phyloP scores from a whole-genome alignment of 208 protist genomes.

The Leishmania turanica region DNA sequence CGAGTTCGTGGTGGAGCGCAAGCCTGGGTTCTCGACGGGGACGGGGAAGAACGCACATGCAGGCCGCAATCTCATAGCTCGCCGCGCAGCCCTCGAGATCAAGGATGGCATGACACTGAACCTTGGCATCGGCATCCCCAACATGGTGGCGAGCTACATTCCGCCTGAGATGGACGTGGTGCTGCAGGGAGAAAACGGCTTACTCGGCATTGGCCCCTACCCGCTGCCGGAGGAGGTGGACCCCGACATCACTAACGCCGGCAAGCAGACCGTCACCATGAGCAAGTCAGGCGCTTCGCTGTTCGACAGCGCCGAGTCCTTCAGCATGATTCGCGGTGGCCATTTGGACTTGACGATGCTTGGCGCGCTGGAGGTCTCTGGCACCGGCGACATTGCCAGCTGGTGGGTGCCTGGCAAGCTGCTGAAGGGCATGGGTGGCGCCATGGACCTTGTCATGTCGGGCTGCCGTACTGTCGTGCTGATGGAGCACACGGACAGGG shows the following conservation, averaged over 20 bases:
- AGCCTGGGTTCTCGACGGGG: neutral
- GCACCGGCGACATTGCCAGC: slow-evolving; percentile 93
- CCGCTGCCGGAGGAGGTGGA: slow-evolving; percentile 77
- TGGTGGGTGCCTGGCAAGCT: slow-evolving; percentile 96
- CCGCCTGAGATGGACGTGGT: slow-evolving; percentile 65
- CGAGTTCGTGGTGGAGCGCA: slow-evolving; percentile 22
- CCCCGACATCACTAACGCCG: slow-evolving; percentile 94
- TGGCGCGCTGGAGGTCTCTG: slow-evolving; percentile 89
- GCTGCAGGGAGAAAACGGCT: slow-evolving; percentile 89
- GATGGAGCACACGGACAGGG: slow-evolving; percentile 93
- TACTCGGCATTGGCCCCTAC: slow-evolving; percentile 90
- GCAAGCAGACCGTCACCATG: slow-evolving; percentile 93
- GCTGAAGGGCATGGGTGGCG: slow-evolving; percentile 95
- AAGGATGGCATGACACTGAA: slow-evolving; percentile 95
- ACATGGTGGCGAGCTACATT: slow-evolving; percentile 86
- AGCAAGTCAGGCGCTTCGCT: slow-evolving; percentile 79
- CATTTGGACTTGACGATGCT: slow-evolving; percentile 94
- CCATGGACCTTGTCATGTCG: slow-evolving; percentile 87
- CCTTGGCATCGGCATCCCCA: slow-evolving; percentile 95
- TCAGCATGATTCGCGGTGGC: slow-evolving; percentile 95
- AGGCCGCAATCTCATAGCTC: slow-evolving; percentile 60
- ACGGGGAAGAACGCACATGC: slow-evolving; percentile 15
- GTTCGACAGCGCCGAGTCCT: slow-evolving; percentile 71
- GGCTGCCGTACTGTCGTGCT: slow-evolving; percentile 87
- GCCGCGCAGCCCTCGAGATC: slow-evolving; percentile 92